Base-by-base conservation (phyloP, 164 flowering plant genomes). In the Piper longum region DNA sequence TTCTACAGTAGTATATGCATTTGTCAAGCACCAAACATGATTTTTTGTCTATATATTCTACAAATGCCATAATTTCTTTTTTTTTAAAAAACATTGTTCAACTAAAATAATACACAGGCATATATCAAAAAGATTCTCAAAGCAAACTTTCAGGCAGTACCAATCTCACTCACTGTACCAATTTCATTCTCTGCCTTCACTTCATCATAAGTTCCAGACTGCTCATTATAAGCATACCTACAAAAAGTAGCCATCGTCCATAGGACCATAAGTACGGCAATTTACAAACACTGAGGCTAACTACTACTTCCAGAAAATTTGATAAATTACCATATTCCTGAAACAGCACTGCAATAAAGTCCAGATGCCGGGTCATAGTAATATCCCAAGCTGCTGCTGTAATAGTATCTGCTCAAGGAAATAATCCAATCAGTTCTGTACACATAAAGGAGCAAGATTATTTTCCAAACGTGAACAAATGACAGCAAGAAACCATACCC, bases 371-470 rank as follows among this genome's bases (percentile, higher is more conserved):
- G 87, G 71, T 92, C 98, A 66, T 83, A 92, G 66, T 89, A 89
- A 70, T 88, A 92, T 11, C 97, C 97, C 73, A 72, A 79, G 71
- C 79, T 81, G 86, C 95, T 86, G 75, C 95, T 89, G 73, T 91
- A 91, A 72, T 91, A 91, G 76, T 91, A 91, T 55, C 98, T 91
- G 92, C 52, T 41, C 12, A 14, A 58, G 56, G n/a, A 54, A 4
- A 54, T 54, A 54, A 54, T 54, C 56, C 14, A 9, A 54, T 9
- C 4, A 17, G 4, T 5, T 54, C n/a, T 54, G 7, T 8, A 26
- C 36, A 26, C 2, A 26, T 26, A 26, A 16, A 54, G n/a, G 5
- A 57, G 40, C 44, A 61, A 60, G 16, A 54, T n/a, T 0, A 48
- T 18, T 39, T 19, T 17, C 45, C 58, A 36, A 51, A 52, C 14